Percentiles rank a stretch among this genome's conserved stretches.
phyloP scores from a whole-genome alignment of 495 filamentous ascomycete species.

The Penicillium turbatum region DNA sequence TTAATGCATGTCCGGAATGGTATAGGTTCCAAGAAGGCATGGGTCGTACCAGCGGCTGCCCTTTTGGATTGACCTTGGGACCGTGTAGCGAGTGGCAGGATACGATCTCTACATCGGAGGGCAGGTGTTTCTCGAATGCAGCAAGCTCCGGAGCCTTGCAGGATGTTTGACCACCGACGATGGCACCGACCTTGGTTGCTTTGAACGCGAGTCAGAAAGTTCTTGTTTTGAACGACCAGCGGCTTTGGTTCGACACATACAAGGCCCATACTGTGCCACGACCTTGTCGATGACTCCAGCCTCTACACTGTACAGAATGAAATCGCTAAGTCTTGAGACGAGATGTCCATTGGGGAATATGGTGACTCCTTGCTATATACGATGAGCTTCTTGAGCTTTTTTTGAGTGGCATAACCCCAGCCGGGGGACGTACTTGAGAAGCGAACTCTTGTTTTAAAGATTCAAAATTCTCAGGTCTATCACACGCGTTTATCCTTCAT shows the following conservation, averaged over 20 bases:
- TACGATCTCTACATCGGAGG: slow-evolving; percentile 84
- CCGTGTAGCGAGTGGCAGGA: slow-evolving; percentile 97
- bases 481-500: slow-evolving; percentile 88
- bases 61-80: slow-evolving; percentile 78
- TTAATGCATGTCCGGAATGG: slow-evolving; percentile 2
- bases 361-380: slow-evolving; percentile 43
- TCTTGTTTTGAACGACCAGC: background rate
- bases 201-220: slow-evolving; percentile 30
- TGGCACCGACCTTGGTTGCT: slow-evolving; percentile 91
- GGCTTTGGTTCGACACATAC: slow-evolving; percentile 52
- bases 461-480: slow-evolving; percentile 79
- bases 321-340: slow-evolving; percentile 91
- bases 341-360: slow-evolving; percentile 90
- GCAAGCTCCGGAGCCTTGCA: slow-evolving; percentile 96
- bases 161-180: slow-evolving; percentile 96
- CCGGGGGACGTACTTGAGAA: slow-evolving; percentile 55
- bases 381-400: slow-evolving; percentile 35
- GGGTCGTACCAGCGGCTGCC: slow-evolving; percentile 72
- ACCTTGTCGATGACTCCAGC: slow-evolving; percentile 82
- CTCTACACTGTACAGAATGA: slow-evolving; percentile 96
- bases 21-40: slow-evolving; percentile 1
- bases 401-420: slow-evolving; percentile 32
- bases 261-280: slow-evolving; percentile 81
- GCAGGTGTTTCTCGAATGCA: slow-evolving; percentile 87
- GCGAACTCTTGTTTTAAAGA: slow-evolving; percentile 71